phyloP scores from a whole-genome alignment of 371 early-diverging fungal genomes.

The Circinella umbellata region DNA sequence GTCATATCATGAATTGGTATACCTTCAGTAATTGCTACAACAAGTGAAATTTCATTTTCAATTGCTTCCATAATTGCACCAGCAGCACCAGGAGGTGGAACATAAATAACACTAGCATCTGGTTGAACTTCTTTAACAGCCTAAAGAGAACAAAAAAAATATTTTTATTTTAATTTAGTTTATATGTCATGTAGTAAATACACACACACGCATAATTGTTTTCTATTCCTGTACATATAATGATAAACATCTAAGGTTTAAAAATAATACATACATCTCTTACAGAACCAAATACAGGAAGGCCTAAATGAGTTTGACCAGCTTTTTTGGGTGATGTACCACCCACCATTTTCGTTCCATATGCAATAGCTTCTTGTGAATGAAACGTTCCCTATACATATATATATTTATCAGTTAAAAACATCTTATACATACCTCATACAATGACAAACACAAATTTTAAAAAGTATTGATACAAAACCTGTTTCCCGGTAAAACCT shows the following conservation, averaged over 20 bases:
- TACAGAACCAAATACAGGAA: constrained; percentile 94
- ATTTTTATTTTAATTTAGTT: no score
- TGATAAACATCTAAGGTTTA: no score
- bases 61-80: constrained; percentile 97
- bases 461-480: constrained; percentile 22
- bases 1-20: constrained; percentile 99
- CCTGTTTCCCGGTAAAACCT: constrained; percentile 99
- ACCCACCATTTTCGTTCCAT: constrained; percentile 98
- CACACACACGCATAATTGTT: no score
- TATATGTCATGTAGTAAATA: no score
- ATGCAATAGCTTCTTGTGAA: constrained; percentile 96
- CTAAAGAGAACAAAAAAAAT: constrained; percentile 28
- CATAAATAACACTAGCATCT: constrained; percentile 97
- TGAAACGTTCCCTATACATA: constrained; percentile 95
- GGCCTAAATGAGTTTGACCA: constrained; percentile 91
- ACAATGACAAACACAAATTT: no score
- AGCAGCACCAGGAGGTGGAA: constrained; percentile 96
- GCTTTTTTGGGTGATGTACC: constrained; percentile 98
- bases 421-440: no score
- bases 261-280: constrained; percentile 65
- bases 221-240: no score
- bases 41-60: constrained; percentile 94
- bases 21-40: constrained; percentile 98
- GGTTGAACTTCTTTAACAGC: constrained; percentile 88
- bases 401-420: constrained; percentile 12